Base-by-base conservation (phyloP, 1,284 basidiomycete species). In the Pseudozyma thailandica region DNA sequence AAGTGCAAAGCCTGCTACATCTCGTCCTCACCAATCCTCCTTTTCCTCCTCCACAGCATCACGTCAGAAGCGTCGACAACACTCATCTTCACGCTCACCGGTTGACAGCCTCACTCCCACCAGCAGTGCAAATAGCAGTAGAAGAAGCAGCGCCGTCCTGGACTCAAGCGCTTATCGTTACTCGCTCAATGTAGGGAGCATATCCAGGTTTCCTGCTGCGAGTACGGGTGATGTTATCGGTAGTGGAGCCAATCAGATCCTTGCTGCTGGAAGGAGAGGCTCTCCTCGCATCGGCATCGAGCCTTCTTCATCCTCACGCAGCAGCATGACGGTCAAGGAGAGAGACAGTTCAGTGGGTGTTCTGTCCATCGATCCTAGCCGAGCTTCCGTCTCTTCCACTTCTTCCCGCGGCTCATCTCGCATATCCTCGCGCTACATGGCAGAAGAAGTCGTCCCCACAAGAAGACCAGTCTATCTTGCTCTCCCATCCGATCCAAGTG, bases 371-470 rank as follows among this genome's bases (percentile, higher is more conserved):
- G 65, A 69, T 27, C 65, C 66, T 8, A 59, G 55, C n/a, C 13
- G 46, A 25, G 59, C 65, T 0, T 58, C 54, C 1, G 30, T 54
- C 1, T 54, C 50, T 3, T 61, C 57, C 0, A 35, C 47, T 9
- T 59, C 63, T 0, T 61, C 64, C 6, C 39, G 53, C 7, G 31
- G 30, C 8, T 55, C 50, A 6, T 69, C 65, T 12, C 30, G 53
- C 13, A 20, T 44, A 13, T 51, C 51, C 2, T 59, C 51, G 12
- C 8, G 65, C 6, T 69, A 69, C n/a, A 55, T 54, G 21, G 59
- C 59, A 0, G 65, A 69, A 30, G 65, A 69, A 21, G 50, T 62
- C 12, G 65, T 59, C 5, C 65, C 65, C 6, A 59, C 62, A 31
- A 27, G 65, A 8, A 30, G 66, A 48, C 66, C 66, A 0, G 41